Conservation (phyloP, 768 basidiomycete species). For the Mycena chlorophos region DNA sequence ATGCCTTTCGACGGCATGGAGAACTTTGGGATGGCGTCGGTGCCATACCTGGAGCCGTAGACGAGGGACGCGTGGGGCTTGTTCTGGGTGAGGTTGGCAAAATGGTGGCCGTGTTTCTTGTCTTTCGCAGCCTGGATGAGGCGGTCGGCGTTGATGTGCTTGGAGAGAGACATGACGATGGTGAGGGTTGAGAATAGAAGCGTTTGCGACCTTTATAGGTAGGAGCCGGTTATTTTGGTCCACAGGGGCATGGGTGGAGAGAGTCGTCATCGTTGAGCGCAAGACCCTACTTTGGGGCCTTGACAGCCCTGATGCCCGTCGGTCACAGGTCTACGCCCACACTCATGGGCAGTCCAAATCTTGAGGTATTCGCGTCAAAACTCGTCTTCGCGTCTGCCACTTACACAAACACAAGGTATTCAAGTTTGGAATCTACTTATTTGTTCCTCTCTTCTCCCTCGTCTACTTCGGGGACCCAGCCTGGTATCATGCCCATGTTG, state of each 20-base stretch:
- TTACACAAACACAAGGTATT: too few species aligned
- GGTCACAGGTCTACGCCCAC: too few species aligned
- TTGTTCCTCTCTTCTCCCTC: conserved; percentile 77
- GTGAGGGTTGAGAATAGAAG: conserved; percentile 7
- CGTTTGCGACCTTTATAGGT: too few species aligned
- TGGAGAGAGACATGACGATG: conserved; percentile 53
- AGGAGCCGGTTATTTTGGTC: too few species aligned
- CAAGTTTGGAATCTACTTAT: conserved; percentile 87
- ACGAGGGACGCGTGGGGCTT: conserved; percentile 35
- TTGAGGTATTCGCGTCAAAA: too few species aligned
- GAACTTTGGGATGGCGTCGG: conserved; percentile 71
- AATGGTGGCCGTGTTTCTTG: conserved; percentile 36
- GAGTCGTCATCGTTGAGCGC: too few species aligned
- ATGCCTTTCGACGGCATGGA: conserved; percentile 48
- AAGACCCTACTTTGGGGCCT: too few species aligned
- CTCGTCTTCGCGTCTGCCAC: too few species aligned
- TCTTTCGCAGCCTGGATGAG: conserved; percentile 59
- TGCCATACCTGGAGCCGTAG: conserved; percentile 66
- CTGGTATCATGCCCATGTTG: conserved; percentile 78
- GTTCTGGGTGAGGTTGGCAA: conserved; percentile 36
- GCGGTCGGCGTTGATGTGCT: conserved; percentile 70
- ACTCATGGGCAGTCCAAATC: too few species aligned
- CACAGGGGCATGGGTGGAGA: too few species aligned
- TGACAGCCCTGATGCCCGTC: too few species aligned
- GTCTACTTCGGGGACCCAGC: conserved; percentile 86